Evolutionary conservation across 75 land plant genomes (phyloP).

Genomic region (Azolla pinnata): DNA sequence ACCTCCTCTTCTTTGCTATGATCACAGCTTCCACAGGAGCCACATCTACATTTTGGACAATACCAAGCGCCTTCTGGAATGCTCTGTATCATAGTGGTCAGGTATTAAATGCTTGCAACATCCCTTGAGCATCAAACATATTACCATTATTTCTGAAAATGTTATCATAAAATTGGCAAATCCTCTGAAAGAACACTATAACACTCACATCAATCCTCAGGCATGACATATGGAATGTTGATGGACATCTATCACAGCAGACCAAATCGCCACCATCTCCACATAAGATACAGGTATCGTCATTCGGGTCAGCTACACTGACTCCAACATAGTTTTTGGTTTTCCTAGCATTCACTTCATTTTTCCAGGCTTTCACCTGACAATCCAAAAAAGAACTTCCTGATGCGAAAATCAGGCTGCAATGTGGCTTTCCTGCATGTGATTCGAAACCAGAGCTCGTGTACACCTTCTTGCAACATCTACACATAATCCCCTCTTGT

Average conservation of each 20-base stretch:
- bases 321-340: conserved; percentile 30
- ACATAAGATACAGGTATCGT: conserved; percentile 76
- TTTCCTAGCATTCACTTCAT: conserved; percentile 28
- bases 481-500: conserved; percentile 64
- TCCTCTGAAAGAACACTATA: too few relatives aligned
- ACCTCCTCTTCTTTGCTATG: background rate
- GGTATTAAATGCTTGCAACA: too few relatives aligned
- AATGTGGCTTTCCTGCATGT: conserved; percentile 57
- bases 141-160: too few relatives aligned
- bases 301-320: conserved; percentile 62
- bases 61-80: conserved; percentile 82
- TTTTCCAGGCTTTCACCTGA: conserved; percentile 59
- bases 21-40: conserved; percentile 32
- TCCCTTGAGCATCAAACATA: too few relatives aligned
- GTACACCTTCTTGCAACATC: conserved; percentile 62
- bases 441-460: conserved; percentile 55
- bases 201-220: conserved; percentile 47
- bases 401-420: conserved; percentile 12
- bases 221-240: conserved; percentile 68
- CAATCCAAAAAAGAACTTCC: conserved; percentile 58
- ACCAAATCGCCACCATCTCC: conserved; percentile 89
- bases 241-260: conserved; percentile 85
- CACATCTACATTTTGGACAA: conserved; percentile 66
- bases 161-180: too few relatives aligned
- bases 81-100: too few relatives aligned